Evolutionary conservation across 2,329 filamentous ascomycete genomes (phyloP), one percentile per base, ranked within the genome.

Genomic region (Exophiala viscosa): DNA sequence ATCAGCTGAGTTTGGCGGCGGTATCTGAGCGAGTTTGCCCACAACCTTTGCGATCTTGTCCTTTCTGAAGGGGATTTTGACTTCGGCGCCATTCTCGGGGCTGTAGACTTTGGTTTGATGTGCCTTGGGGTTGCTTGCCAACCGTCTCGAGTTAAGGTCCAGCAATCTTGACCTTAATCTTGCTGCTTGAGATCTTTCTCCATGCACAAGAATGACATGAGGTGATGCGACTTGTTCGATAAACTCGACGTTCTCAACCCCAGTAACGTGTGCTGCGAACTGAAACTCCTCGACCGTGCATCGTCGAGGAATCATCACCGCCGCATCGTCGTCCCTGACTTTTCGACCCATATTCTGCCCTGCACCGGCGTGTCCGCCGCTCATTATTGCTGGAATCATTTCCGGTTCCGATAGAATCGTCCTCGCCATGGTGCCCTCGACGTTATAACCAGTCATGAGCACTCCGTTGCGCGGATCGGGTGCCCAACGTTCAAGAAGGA

Each of bases 151-250:
- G 65, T 96, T 96, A 34, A 96, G 80, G n/a, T 90, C 92, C 3
- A 97, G 82, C 1, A 99, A 79, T 67, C 96, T 95, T 2, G 91
- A 96, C 69, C 96, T 96, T 23, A 99, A 76, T 48, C 93, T 85
- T 80, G 93, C 96, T 90, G 97, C 97, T 67, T 97, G 96, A 67
- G 96, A 90, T 64, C 93, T 90, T 68, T 99, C 93, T 50, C 93
- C 93, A 62, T 99, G 93, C 2, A 99, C 93, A 31, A 99, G 82
- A 55, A 99, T 96, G 64, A 99, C 92, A 18, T 96, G 91, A 13
- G 91, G 90, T 2, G 93, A 90, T 28, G 80, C 84, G 38, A 97
- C 87, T 69, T 96, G 90, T 65, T 97, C 92, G 55, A 99, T 96
- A 65, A 99, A 99, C 61, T 95, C 91, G 54, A 90, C 83, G 65